These are phyloP conservation scores for Ogataea haglerorum DNA, from an alignment of 805 yeast genomes.

Conservation along the genomic window DNA sequence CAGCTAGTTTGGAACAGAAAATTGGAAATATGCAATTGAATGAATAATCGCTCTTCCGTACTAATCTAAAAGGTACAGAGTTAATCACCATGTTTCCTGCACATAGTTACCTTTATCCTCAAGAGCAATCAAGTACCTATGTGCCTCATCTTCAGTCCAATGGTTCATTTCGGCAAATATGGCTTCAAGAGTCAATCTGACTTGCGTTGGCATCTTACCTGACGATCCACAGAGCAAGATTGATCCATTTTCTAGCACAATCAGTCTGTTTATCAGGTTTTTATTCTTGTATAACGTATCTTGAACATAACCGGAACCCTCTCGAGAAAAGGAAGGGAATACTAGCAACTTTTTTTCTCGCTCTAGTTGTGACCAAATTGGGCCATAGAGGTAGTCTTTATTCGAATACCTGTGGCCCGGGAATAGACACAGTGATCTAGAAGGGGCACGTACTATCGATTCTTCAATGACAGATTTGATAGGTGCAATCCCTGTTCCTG, in stretches of 20 bases:
- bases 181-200: constrained; percentile 71
- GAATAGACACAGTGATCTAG: constrained; percentile 50
- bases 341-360: constrained; percentile 36
- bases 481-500: constrained; percentile 98
- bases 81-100: constrained; percentile 80
- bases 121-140: constrained; percentile 49
- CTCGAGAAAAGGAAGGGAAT: constrained; percentile 49
- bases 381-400: constrained; percentile 67
- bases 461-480: constrained; percentile 65
- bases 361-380: constrained; percentile 44
- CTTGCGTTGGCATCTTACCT: constrained; percentile 86
- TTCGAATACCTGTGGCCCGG: constrained; percentile 67
- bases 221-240: constrained; percentile 89
- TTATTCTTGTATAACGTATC: constrained; percentile 57
- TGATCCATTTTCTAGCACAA: constrained; percentile 53
- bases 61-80: no score
- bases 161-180: constrained; percentile 48
- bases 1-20: neutral
- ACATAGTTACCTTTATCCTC: constrained; percentile 66
- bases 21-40: neutral
- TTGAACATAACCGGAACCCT: constrained; percentile 69
- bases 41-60: neutral
- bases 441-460: constrained; percentile 16
- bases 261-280: constrained; percentile 45
- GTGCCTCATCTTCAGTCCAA: constrained; percentile 43